Conservation (phyloP, 2,329 filamentous ascomycete genomes). For the Penicillium sp. region DNA sequence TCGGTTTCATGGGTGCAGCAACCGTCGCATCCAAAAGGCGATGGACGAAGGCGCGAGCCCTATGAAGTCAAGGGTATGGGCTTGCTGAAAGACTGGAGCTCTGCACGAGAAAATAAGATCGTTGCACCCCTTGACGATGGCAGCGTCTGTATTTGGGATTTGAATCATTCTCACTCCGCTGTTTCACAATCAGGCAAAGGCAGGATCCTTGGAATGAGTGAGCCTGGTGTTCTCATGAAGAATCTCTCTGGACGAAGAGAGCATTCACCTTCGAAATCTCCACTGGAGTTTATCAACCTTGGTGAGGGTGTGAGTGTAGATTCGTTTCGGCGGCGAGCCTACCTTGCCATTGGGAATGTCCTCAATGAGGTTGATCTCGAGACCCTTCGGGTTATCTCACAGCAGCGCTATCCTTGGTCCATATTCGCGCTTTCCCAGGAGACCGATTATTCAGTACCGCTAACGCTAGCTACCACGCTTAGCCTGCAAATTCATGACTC, state of each 20-base stretch:
- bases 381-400: constrained; percentile 64
- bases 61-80: constrained; percentile 71
- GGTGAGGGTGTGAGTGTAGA: constrained; percentile 82
- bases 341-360: constrained; percentile 71
- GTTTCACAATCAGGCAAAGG: constrained; percentile 43
- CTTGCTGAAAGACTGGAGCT: constrained; percentile 55
- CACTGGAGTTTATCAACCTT: constrained; percentile 46
- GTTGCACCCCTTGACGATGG: constrained; percentile 81
- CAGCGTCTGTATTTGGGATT: constrained; percentile 81
- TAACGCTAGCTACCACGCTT: constrained; percentile 78
- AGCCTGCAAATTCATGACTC: constrained; percentile 81
- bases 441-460: constrained; percentile 60
- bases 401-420: constrained; percentile 70
- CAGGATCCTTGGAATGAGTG: constrained; percentile 61
- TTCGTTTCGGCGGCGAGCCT: constrained; percentile 62
- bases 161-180: constrained; percentile 45
- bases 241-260: constrained; percentile 62
- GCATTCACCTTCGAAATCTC: constrained; percentile 25
- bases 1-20: constrained; percentile 71
- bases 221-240: constrained; percentile 61
- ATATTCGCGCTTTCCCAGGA: constrained; percentile 75
- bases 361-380: constrained; percentile 78
- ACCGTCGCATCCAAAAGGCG: constrained; percentile 42
- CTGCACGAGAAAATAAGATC: constrained; percentile 55
- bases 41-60: constrained; percentile 35